Evolutionary conservation across 495 filamentous ascomycete genomes (phyloP), one percentile per base, ranked within the genome.

Genomic region (Penicillium odoratum): DNA sequence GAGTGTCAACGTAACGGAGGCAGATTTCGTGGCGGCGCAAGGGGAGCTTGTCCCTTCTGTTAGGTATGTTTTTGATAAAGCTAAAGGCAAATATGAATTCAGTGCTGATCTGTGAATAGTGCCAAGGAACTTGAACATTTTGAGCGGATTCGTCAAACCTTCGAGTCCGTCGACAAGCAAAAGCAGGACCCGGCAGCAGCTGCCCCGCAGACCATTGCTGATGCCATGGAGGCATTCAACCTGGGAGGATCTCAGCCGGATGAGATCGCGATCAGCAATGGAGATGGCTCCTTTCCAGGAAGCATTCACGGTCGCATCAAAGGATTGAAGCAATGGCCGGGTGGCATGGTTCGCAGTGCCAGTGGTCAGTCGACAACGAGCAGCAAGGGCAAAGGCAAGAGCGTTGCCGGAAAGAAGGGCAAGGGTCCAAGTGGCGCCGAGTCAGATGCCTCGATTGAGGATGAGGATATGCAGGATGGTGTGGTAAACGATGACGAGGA

Each of bases 71-170:
- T 49, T 36, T 5, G 10, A 21, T 26, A 2, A n/a, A 26, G 42
- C 49, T 11, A 33, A 7, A 28, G 10, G 28, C 21, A 48, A 36
- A 11, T 36, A 36, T 30, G 21, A 0, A 45, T 34, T 31, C 9
- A 59, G 34, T 53, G 57, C 69, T 72, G 54, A 74, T 61, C 15
- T 16, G 7, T 50, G 42, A 56, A 25, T 61, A 96, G 92, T 70
- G 87, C 87, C 31, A 92, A 95, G 62, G 94, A 98, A 75, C 78
- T 98, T 3, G 85, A 88, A 57, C 95, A 98, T 67, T 98, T 98
- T 62, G 87, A 95, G 64, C 79, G 80, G 0, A 95, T 98, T 13
- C 80, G 94, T 16, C 84, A 81, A 33, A 80, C 82, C 21, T 98
- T 98, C 66, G 93, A 98, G 73, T 76, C 77, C 7, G 69, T 73